A percentile compares a stretch with the other conserved stretches of the same genome.
These are phyloP conservation scores for Begonia fuchsioides DNA, from an alignment of 306 rosid genomes.

Conservation along the genomic window DNA sequence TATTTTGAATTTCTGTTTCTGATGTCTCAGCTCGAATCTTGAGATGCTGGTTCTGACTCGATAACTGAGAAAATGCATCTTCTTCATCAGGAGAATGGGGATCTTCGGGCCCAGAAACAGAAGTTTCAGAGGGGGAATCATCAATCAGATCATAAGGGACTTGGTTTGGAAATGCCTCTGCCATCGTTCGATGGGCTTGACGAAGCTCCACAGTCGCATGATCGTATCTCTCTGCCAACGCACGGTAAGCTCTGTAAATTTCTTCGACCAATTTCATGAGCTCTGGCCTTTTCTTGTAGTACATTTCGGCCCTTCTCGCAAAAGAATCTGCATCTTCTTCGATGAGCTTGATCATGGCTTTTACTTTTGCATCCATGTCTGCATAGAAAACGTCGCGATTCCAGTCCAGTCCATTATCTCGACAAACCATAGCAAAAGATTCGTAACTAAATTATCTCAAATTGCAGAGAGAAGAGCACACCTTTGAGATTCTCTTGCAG, in stretches of 20 bases:
- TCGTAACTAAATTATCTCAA: too few species aligned
- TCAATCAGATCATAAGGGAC: conserved; percentile 43
- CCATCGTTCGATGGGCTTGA: conserved; percentile 91
- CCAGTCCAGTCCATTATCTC: not conserved
- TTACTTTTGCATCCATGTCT: conserved; percentile 98
- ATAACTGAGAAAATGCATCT: conserved; percentile 2
- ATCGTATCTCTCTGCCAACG: conserved; percentile 93
- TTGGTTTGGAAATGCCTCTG: conserved; percentile 83
- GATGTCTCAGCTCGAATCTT: conserved; percentile 9
- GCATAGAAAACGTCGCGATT: conserved; percentile 14
- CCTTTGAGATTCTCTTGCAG: conserved; percentile 97
- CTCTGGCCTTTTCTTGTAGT: conserved; percentile 96
- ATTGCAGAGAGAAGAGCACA: conserved; percentile 4
- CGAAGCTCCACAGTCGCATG: conserved; percentile 94
- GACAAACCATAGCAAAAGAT: too few species aligned
- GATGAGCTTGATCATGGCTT: conserved; percentile 95
- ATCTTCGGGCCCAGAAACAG: conserved; percentile 28
- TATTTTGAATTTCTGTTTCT: conserved; percentile 44
- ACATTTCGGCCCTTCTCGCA: conserved; percentile 99
- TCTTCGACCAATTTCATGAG: conserved; percentile 95
- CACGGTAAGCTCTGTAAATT: conserved; percentile 97
- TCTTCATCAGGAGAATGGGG: conserved; percentile 55
- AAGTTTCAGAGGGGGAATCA: conserved; percentile 48
- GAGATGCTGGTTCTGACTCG: not conserved
- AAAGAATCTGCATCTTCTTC: conserved; percentile 99